Evolutionary conservation across 2,329 filamentous ascomycete genomes (phyloP), one percentile per base, ranked within the genome.

Genomic region (Pseudomassariella vexata): DNA sequence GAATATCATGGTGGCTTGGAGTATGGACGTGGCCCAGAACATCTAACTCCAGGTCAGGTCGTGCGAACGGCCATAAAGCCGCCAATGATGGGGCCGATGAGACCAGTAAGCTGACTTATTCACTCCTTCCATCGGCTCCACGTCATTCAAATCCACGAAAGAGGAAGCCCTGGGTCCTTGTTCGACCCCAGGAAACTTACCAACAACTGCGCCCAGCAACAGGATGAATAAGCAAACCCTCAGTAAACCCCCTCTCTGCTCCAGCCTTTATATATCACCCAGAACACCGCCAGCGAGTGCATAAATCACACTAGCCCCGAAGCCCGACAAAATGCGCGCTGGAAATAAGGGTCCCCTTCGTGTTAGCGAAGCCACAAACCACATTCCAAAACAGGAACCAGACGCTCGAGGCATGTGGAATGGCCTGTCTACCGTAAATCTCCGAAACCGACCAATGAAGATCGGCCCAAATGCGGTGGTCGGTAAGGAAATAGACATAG

Each of bases 331-430:
- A 24, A 73, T 65, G 0, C 69, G 55, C 9, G 61, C 56, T n/a
- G 0, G 56, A 59, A 9, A 72, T 63, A 3, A 73, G 46, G 6
- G 59, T 28, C 5, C 53, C 50, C 32, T 65, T 58, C 3, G 55
- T 52, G 1, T 41, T 50, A 5, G 66, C 50, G 31, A 64, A 62
- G 3, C 64, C 59, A 35, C 65, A 69, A 2, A 56, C 52, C 6
- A 70, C 39, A 40, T 69, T 69, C 60, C 69, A 70, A 23, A 62
- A 36, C 3, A 75, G 47, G 45, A 74, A 73, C 57, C 66, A 61
- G 2, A 68, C 21, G 36, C 68, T 74, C 2, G 62, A 61, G 0
- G 45, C 32, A 24, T 68, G 65, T 5, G 68, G 48, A 8, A 72
- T 47, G 0, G 40, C 39, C 29, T 57, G 47, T 0, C 70, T 49